Base-by-base conservation (phyloP, 768 basidiomycete genomes). In the Sarcodon aspratus region DNA sequence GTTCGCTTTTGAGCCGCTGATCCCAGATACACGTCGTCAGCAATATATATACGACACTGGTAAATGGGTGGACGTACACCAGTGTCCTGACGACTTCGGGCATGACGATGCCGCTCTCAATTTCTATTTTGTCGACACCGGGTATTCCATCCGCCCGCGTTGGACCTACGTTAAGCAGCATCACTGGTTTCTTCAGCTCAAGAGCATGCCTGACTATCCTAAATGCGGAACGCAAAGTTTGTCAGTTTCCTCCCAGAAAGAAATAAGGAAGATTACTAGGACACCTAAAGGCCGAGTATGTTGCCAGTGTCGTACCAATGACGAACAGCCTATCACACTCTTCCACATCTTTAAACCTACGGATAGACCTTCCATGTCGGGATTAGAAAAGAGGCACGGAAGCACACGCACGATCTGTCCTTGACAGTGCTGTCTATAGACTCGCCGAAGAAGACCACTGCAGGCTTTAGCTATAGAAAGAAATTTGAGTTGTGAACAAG, bases 301-400 rank as follows among this genome's bases (percentile, higher is more conserved):
- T 97, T 0, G 95, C 92, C 27, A 96, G 76, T 1, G 90, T 92
- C 0, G 92, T 94, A 33, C 94, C 95, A 35, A 95, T 66, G 36
- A 95, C 67, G 42, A 98, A 75, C 0, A 97, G 63, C 42, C 79
- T 71, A 47, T 88, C 82, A 17, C 78, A 68, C 7, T 62, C 59
- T 51, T 82, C 76, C 36, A 94, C 58, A 33, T 79, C 69, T 13
- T 55, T 59, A 57, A 76, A 81, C 27, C 87, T 87, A 52, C 9
- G 32, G 13, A 42, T 1, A 27, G 13, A 33, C 21, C 21, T 27
- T 27, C 21, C 21, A 8, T 32, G 8, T 31, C n/a, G 15, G 15
- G 44, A 31, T 6, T 15, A 36, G 44, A 33, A 17, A 48, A 33
- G 46, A 18, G 40, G 52, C 33, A 47, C 35, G 48, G 13, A 36